phyloP scores from a whole-genome alignment of 2,329 filamentous ascomycete species.

The Mycosphaerella sp. region DNA sequence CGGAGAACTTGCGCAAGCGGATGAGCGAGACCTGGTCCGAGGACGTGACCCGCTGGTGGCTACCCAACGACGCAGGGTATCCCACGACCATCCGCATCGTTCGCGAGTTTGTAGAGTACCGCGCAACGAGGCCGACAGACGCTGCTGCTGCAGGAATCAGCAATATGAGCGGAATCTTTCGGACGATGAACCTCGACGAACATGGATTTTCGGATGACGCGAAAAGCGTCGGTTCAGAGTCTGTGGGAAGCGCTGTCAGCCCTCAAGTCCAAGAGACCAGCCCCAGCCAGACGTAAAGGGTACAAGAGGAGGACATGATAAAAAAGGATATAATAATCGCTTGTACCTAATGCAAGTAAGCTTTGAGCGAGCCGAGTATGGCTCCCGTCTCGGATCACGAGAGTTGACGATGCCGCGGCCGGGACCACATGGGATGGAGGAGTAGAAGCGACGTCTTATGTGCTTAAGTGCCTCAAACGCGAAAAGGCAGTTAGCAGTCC shows the following conservation, averaged over 20 bases:
- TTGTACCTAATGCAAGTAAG: background rate
- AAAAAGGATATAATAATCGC: background rate
- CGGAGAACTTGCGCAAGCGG: constrained; percentile 62
- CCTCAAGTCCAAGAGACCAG: constrained; percentile 20
- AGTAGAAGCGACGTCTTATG: too few relatives aligned
- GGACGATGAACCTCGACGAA: constrained; percentile 33
- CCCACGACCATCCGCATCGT: constrained; percentile 68
- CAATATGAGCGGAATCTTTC: constrained; percentile 37
- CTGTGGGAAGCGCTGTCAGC: constrained; percentile 12
- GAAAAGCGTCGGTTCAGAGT: constrained; percentile 18
- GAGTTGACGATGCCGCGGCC: too few relatives aligned
- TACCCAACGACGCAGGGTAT: constrained; percentile 72
- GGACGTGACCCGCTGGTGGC: constrained; percentile 77
- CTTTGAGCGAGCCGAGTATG: too few relatives aligned
- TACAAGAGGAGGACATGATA: background rate
- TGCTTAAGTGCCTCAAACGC: too few relatives aligned
- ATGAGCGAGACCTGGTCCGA: constrained; percentile 72
- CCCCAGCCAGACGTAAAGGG: constrained; percentile 17
- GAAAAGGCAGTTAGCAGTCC: too few relatives aligned
- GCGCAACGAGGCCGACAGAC: constrained; percentile 27
- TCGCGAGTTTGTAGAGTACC: constrained; percentile 60
- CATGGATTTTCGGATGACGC: constrained; percentile 19
- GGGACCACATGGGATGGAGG: too few relatives aligned
- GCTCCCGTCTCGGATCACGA: too few relatives aligned
- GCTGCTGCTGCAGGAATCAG: constrained; percentile 24